Evolutionary conservation across 805 yeast genomes (phyloP), one percentile per base, ranked within the genome.

Genomic region (Pichia insulana): DNA sequence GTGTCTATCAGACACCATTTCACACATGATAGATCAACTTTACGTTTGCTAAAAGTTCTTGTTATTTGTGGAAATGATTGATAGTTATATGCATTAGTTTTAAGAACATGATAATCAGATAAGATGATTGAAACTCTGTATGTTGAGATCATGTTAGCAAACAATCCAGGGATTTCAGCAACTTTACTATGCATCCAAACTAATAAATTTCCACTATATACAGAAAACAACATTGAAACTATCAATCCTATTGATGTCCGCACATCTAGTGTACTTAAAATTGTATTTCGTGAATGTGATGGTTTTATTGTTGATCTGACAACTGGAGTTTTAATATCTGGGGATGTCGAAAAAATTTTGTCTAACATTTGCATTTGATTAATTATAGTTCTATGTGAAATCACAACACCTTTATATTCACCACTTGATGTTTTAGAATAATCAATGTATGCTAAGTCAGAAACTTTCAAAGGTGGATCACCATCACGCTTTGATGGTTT

Each of bases 1-100:
- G 96, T 83, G 50, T 87, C 87, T 10, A 94, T 87, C 30, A 92
- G 63, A 37, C 95, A 94, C 90, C 96, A 89, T 51, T 79, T 77
- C 3, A 92, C 79, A 20, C 83, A 73, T 0, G 89, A 76, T 30
- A 92, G 70, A 56, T 89, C 88, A 3, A 86, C 87, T 40, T 77
- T 75, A 36, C 81, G 76, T 51, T 81, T 84, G 33, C 83, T 82
- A 57, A 71, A 89, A 44, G 85, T 84, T 37, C 95, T 70, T 1
- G 96, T 85, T 38, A 81, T 70, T 51, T 80, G 80, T 0, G 99
- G 98, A 42, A 83, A 79, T 12, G 85, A 81, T 58, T 92, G 95
- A 60, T 92, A 92, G 61, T 92, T 92, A 54, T 85, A 89, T 1
- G 88, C 88, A 15, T 88, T 96, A 41, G 88, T 80, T 57, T 92